phyloP scores from a whole-genome alignment of 352 stramenopile species.

The Aphanomyces euteiches region DNA sequence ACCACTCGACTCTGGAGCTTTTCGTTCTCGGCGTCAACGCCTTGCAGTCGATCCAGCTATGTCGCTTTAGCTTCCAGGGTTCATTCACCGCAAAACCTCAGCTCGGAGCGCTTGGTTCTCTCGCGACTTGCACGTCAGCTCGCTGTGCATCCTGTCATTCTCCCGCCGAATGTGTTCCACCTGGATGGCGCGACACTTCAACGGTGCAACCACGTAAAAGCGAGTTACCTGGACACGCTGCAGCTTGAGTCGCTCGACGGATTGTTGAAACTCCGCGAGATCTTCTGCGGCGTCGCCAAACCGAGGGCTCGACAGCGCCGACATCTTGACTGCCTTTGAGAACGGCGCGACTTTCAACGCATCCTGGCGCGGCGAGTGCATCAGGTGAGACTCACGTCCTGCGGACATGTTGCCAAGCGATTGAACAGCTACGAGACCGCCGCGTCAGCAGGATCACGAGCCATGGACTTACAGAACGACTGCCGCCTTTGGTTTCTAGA shows the following conservation, averaged over 20 bases:
- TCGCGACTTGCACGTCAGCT: not conserved
- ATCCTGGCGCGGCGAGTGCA: too few relatives aligned
- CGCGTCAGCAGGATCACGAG: too few relatives aligned
- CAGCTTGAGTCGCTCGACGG: conserved; percentile 29
- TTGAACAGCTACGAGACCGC: too few relatives aligned
- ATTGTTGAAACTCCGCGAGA: conserved; percentile 26
- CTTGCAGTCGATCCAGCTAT: conserved; percentile 19
- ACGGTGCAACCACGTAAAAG: too few relatives aligned
- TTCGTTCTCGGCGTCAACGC: conserved; percentile 19
- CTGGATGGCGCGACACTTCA: not conserved
- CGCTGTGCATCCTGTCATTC: conserved; percentile 21
- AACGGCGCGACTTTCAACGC: not conserved
- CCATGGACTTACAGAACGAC: too few relatives aligned
- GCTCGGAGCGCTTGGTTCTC: not conserved
- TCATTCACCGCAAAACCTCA: not conserved
- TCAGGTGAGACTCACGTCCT: too few relatives aligned
- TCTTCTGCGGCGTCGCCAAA: conserved; percentile 20
- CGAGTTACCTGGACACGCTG: conserved; percentile 20
- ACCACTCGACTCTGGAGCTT: not conserved
- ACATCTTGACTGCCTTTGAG: not conserved
- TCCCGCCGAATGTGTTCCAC: conserved; percentile 30
- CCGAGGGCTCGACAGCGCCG: not conserved
- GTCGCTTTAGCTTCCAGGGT: not conserved
- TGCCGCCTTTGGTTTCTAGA: too few relatives aligned
- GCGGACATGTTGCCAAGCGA: too few relatives aligned